Evolutionary conservation across 2,329 filamentous ascomycete genomes (phyloP).

Genomic region (Colletotrichum truncatum): DNA sequence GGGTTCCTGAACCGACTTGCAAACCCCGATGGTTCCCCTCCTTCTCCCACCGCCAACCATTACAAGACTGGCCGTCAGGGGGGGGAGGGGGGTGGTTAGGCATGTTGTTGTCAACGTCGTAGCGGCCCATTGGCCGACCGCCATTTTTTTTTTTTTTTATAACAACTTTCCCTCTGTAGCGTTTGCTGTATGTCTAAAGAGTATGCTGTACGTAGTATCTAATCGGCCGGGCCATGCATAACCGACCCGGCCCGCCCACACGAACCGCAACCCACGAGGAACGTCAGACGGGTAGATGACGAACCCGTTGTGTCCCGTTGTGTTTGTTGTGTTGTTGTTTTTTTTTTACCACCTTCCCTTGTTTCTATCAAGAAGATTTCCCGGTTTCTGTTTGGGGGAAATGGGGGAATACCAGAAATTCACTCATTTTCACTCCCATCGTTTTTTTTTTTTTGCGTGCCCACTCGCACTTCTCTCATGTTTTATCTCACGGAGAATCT

Average conservation of each 20-base stretch:
- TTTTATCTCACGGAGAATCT: neutral
- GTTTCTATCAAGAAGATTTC: no score
- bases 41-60: neutral
- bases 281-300: no score
- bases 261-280: neutral
- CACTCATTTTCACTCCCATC: no score
- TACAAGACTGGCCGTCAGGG: neutral
- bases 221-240: neutral
- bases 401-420: no score
- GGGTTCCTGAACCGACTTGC: neutral
- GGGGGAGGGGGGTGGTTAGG: neutral
- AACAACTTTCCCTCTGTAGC: neutral
- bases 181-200: no score
- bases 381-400: no score
- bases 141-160: neutral
- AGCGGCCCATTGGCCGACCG: slow-evolving; percentile 10
- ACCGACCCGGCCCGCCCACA: slow-evolving; percentile 12
- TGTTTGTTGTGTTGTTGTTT: no score
- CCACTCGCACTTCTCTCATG: no score
- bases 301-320: no score
- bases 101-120: slow-evolving; percentile 4
- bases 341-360: no score
- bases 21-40: neutral
- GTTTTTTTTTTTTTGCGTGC: no score
- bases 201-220: no score